Evolutionary conservation across 805 yeast genomes (phyloP), one percentile per base, ranked within the genome.

Genomic region (Spathaspora girioi): DNA sequence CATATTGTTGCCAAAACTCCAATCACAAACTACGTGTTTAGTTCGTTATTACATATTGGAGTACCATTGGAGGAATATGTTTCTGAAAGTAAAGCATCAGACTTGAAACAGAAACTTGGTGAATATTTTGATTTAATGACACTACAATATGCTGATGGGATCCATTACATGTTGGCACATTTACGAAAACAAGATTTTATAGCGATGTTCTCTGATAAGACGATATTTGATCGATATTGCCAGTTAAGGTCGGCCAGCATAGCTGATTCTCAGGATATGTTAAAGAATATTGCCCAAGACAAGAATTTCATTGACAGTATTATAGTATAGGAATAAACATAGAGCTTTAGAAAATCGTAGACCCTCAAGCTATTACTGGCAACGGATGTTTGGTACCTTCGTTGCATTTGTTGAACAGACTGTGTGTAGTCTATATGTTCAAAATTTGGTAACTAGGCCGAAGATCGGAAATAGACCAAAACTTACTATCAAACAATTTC

Each of bases 1-100:
- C 38, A 35, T 20, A 11, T 17, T 11, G 40, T 45, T 9, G 29
- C 47, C 12, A 14, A 18, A 11, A 23, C 29, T 45, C 10, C 19
- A 3, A 29, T 14, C 11, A 17, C 4, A 17, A 45, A 45, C 19
- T 45, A 45, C 15, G 19, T 45, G 11, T 45, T 45, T 32, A 27
- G 38, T 32, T 12, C 23, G 10, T 18, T 26, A 14, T 29, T 44
- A 15, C 23, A 27, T 14, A 45, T 27, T 11, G 23, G 38, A n/a
- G 23, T 45, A 9, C 47, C 47, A 20, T 19, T 31, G 27, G 47
- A 45, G 17, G 8, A 45, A 12, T 45, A 45, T 45, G n/a, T 29
- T 6, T 12, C 44, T 18, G 27, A 12, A 17, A 15, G 11, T 23
- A 15, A 18, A 10, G 18, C n/a, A 3, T 7, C 26, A 12, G 15